Evolutionary conservation across 768 basidiomycete genomes (phyloP).

Genomic region (Termitomyces sp.): DNA sequence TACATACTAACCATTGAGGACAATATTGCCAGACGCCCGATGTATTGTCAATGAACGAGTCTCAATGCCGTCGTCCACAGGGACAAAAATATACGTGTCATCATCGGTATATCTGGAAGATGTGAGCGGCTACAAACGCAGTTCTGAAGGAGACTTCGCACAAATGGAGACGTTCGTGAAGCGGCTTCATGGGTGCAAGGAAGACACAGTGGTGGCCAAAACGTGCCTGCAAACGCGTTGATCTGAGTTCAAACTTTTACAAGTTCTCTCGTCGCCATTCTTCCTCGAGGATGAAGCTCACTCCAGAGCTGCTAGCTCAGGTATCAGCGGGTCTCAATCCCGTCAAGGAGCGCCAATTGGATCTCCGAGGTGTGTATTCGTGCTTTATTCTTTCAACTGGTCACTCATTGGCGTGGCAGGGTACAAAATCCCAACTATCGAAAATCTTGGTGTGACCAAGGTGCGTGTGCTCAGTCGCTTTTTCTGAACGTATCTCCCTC

Average conservation of each 20-base stretch:
- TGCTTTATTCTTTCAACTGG: slow-evolving; percentile 11
- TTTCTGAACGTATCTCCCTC: slow-evolving; percentile 10
- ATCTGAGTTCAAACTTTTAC: slow-evolving; percentile 36
- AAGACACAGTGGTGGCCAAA: slow-evolving; percentile 11
- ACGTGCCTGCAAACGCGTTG: slow-evolving; percentile 20
- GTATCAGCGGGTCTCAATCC: slow-evolving; percentile 75
- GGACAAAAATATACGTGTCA: slow-evolving; percentile 77
- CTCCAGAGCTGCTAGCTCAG: slow-evolving; percentile 87
- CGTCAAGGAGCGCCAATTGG: slow-evolving; percentile 84
- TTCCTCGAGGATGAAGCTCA: slow-evolving; percentile 74
- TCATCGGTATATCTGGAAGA: slow-evolving; percentile 58
- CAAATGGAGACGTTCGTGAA: slow-evolving; percentile 74
- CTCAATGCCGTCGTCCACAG: slow-evolving; percentile 47
- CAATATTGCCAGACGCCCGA: slow-evolving; percentile 70
- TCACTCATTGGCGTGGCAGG: slow-evolving; percentile 41
- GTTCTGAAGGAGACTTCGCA: slow-evolving; percentile 23
- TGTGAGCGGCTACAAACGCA: slow-evolving; percentile 9
- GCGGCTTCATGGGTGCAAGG: slow-evolving; percentile 47
- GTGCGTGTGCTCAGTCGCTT: slow-evolving; percentile 33
- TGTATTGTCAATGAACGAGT: slow-evolving; percentile 67
- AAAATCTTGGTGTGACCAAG: slow-evolving; percentile 93
- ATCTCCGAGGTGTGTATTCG: slow-evolving; percentile 67
- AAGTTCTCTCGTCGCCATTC: slow-evolving; percentile 19
- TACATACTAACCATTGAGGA: slow-evolving; percentile 52
- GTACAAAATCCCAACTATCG: slow-evolving; percentile 91